A percentile compares a stretch with the other conserved stretches of the same genome.
Evolutionary conservation across 768 basidiomycete genomes (phyloP).

Genomic region (Suillus brevipes): DNA sequence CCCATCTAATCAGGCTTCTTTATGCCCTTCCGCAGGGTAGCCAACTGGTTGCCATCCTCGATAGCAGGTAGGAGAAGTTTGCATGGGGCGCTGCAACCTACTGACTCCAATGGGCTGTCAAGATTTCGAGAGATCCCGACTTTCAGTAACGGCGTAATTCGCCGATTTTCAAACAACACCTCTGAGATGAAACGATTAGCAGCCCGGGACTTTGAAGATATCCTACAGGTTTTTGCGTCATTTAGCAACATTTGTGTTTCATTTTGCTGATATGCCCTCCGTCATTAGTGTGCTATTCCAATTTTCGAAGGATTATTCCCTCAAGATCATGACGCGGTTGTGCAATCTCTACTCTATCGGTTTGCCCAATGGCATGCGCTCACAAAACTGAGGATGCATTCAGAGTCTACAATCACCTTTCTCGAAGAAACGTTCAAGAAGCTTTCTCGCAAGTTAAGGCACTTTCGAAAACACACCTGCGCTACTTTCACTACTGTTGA

Average conservation of each 20-base stretch:
- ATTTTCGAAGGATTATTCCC: conserved; percentile 30
- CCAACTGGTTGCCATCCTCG: too few species aligned
- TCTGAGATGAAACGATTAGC: conserved; percentile 36
- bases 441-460: neutral
- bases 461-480: neutral
- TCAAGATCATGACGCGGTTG: neutral
- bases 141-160: conserved; percentile 33
- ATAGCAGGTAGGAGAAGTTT: too few species aligned
- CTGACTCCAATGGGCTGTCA: neutral
- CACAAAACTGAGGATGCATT: conserved; percentile 33
- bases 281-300: conserved; percentile 30
- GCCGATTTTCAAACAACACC: conserved; percentile 29
- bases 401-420: conserved; percentile 11
- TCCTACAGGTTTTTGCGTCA: conserved; percentile 26
- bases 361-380: conserved; percentile 17
- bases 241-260: too few species aligned
- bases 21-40: too few species aligned
- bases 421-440: neutral
- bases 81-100: too few species aligned
- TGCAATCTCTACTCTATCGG: conserved; percentile 15
- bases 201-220: conserved; percentile 38
- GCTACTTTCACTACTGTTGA: neutral
- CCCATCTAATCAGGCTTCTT: neutral
- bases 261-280: neutral
- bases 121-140: conserved; percentile 31